Conservation (phyloP, 1,284 basidiomycete species). For the Vanrija sp. region DNA sequence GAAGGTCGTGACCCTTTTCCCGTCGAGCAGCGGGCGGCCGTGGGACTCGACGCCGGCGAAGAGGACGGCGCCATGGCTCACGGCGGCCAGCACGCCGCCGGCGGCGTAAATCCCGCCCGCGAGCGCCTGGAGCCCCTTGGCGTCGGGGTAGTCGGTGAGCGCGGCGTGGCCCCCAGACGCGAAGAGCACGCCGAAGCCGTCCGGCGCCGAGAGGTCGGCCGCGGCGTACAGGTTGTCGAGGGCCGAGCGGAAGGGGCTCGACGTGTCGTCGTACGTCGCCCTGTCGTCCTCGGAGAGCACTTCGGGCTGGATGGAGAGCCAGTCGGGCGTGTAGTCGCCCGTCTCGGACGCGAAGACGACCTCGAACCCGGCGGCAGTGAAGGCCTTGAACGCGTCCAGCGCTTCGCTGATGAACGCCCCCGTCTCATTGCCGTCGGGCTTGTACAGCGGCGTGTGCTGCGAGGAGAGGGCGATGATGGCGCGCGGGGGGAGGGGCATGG, state of each 20-base stretch:
- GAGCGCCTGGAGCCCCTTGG: constrained; percentile 12
- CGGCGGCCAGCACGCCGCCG: constrained; percentile 19
- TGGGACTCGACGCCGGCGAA: constrained; percentile 1
- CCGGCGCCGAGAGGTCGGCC: constrained; percentile 3
- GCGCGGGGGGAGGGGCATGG: constrained; percentile 17
- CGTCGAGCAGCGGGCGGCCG: constrained; percentile 12
- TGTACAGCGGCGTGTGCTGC: constrained; percentile 16
- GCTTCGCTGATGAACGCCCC: constrained; percentile 25
- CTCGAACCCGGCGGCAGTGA: constrained; percentile 19
- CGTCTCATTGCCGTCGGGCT: constrained; percentile 13
- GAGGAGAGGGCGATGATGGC: constrained; percentile 21
- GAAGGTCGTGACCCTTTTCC: constrained; percentile 19
- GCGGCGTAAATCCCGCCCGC: constrained; percentile 10
- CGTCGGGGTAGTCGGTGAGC: constrained; percentile 21
- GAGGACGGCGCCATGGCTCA: constrained; percentile 19
- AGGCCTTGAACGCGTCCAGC: constrained; percentile 22
- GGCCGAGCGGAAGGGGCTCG: constrained; percentile 16
- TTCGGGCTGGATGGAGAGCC: constrained; percentile 8
- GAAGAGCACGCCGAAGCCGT: constrained; percentile 21
- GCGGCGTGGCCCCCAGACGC: constrained; percentile 19
- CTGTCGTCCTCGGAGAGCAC: constrained; percentile 11
- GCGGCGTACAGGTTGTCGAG: constrained; percentile 16
- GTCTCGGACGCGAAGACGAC: constrained; percentile 21
- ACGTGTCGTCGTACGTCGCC: constrained; percentile 13
- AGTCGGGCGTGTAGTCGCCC: constrained; percentile 17